Evolutionary conservation across 129 eudicot genomes (phyloP).

Genomic region (Artemisia annua): DNA sequence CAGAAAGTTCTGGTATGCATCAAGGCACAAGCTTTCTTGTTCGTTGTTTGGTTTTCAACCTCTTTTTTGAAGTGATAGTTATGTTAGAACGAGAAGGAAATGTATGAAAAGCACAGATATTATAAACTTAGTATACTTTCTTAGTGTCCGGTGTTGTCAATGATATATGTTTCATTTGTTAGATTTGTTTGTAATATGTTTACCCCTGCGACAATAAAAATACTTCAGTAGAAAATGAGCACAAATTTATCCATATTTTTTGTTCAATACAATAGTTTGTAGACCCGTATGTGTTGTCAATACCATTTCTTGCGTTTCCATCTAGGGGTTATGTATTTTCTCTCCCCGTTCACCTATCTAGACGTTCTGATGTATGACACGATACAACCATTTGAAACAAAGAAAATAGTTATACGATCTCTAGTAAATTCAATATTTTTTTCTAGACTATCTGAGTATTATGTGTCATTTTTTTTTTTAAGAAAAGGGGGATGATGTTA

Average conservation of each 20-base stretch:
- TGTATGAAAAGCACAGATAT: constrained; percentile 23
- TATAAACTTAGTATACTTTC: constrained; percentile 21
- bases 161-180: constrained; percentile 20
- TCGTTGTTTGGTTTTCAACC: constrained; percentile 9
- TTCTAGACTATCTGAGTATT: neutral
- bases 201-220: neutral
- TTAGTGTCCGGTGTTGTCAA: neutral
- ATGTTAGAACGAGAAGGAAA: constrained; percentile 16
- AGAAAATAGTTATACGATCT: no score
- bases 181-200: constrained; percentile 24
- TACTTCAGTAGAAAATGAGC: constrained; percentile 24
- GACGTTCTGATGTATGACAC: neutral
- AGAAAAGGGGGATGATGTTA: neutral
- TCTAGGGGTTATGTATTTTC: neutral
- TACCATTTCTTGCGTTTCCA: no score
- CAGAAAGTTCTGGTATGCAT: constrained; percentile 26
- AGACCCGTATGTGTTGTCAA: neutral
- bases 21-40: constrained; percentile 32
- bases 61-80: constrained; percentile 26
- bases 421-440: neutral
- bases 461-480: neutral
- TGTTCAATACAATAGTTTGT: neutral
- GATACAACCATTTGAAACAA: neutral
- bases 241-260: neutral
- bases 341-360: neutral